Conservation (phyloP, 139 green algal species). For the Micromonas commoda region DNA sequence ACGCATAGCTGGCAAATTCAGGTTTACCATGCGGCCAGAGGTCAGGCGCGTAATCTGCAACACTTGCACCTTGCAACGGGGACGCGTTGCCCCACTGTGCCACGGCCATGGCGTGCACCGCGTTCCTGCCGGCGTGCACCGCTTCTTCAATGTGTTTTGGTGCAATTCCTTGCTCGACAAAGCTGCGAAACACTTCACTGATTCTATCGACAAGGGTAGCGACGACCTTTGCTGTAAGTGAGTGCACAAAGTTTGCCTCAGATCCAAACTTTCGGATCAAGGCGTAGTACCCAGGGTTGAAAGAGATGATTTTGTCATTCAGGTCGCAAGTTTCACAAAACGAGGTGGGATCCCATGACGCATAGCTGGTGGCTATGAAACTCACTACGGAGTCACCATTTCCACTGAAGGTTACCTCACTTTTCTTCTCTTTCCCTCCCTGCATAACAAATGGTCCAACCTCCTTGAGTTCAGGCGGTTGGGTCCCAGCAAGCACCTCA, state of each 20-base stretch:
- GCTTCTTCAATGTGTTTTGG: background rate
- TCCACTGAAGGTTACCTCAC: conserved; percentile 8
- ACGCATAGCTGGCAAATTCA: too few relatives aligned
- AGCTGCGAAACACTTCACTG: background rate
- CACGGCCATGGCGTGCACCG: background rate
- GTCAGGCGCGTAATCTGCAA: background rate
- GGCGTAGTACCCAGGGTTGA: conserved; percentile 13
- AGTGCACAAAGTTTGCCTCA: background rate
- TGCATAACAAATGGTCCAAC: conserved; percentile 10
- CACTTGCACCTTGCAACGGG: too few relatives aligned
- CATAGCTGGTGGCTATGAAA: background rate
- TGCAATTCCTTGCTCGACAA: too few relatives aligned
- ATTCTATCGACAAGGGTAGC: background rate
- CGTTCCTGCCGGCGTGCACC: background rate
- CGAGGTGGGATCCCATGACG: background rate
- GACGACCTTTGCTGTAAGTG: background rate
- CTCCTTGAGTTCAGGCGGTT: background rate
- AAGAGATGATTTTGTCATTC: conserved; percentile 6
- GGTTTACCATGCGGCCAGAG: too few relatives aligned
- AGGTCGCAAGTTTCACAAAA: background rate
- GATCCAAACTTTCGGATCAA: background rate
- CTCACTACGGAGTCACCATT: background rate
- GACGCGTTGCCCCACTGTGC: background rate
- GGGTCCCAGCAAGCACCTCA: background rate
- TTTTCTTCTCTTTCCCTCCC: background rate